Conservation (phyloP, 768 basidiomycete species). For the Cubamyces sp. region DNA sequence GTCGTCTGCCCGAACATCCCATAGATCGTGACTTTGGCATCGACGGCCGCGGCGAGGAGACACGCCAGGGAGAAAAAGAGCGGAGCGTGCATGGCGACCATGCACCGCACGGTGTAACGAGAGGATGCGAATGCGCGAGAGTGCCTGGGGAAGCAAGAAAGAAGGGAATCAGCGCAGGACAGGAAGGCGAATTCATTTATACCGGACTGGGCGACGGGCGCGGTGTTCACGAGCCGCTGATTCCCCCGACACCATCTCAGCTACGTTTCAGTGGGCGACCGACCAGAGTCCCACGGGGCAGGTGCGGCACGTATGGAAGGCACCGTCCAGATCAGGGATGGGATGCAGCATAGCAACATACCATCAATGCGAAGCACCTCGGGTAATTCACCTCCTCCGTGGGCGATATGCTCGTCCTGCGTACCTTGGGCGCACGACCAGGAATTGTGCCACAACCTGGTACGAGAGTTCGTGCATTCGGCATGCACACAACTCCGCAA, state of each 20-base stretch:
- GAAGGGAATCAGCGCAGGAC: background rate
- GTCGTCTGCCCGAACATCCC: constrained; percentile 22
- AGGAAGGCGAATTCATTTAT: constrained; percentile 3
- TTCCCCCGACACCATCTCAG: background rate
- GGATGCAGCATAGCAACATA: constrained; percentile 8
- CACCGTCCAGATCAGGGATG: background rate
- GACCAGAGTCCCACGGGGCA: background rate
- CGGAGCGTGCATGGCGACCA: constrained; percentile 19
- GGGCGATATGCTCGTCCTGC: too few relatives aligned
- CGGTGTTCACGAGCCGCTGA: background rate
- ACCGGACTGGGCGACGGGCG: constrained; percentile 3
- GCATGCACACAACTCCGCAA: too few relatives aligned
- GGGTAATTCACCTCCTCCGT: background rate
- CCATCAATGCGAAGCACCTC: background rate
- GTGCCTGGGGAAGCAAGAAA: constrained; percentile 1
- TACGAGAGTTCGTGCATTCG: too few relatives aligned
- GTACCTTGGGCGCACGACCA: too few relatives aligned
- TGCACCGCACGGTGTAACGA: constrained; percentile 16
- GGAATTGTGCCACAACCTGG: too few relatives aligned
- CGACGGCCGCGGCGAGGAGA: constrained; percentile 3
- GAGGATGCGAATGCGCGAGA: background rate
- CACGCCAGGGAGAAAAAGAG: constrained; percentile 16
- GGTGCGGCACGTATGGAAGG: background rate
- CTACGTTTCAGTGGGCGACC: background rate
- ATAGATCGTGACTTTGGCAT: constrained; percentile 22